These are phyloP conservation scores for Gardenia jasminoides DNA, from an alignment of 257 asterid species.

Conservation along the genomic window DNA sequence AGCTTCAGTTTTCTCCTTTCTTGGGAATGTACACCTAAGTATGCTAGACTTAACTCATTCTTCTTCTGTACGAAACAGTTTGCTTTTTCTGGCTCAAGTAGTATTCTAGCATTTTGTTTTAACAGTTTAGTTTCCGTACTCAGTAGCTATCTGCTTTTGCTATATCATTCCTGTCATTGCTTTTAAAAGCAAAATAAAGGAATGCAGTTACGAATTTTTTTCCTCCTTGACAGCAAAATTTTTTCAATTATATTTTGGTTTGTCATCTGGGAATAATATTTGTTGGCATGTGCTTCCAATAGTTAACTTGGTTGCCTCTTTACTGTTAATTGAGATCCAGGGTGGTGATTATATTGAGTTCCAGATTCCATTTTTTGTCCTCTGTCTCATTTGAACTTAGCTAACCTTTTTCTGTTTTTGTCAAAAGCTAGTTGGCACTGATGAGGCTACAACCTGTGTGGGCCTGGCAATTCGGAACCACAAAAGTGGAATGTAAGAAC, in stretches of 20 bases:
- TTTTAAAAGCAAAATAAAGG: background rate
- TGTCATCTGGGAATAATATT: background rate
- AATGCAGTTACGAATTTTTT: background rate
- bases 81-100: constrained; percentile 5
- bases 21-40: background rate
- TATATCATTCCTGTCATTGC: background rate
- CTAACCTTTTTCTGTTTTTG: background rate
- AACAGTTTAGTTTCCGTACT: background rate
- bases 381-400: constrained; percentile 12
- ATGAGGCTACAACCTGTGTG: constrained; percentile 96
- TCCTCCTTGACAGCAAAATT: background rate
- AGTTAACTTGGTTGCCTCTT: background rate
- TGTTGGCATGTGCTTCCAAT: background rate
- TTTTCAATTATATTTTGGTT: background rate
- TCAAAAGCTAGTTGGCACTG: constrained; percentile 75
- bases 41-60: too few species aligned
- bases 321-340: constrained; percentile 10
- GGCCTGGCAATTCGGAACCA: constrained; percentile 72
- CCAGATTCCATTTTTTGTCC: background rate
- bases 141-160: background rate
- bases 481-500: constrained; percentile 70
- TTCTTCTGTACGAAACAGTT: background rate
- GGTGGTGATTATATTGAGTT: background rate
- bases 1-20: background rate
- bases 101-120: background rate